Evolutionary conservation across 2,329 filamentous ascomycete genomes (phyloP), one percentile per base, ranked within the genome.

Genomic region (Nigrospora osmanthi): DNA sequence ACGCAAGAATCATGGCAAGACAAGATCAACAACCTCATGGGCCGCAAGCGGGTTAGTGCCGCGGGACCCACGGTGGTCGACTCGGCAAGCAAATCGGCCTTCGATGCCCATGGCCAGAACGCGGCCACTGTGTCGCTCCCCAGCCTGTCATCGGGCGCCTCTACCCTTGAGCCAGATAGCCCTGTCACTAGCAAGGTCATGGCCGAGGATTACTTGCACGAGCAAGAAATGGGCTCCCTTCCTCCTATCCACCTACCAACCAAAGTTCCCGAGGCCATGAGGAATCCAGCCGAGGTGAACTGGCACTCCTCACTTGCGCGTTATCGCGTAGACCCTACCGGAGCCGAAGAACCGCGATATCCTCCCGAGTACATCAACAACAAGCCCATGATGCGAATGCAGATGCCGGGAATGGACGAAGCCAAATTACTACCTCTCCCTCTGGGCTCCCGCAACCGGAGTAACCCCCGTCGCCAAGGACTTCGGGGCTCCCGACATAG

Each of bases 161-260:
- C 46, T 44, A 48, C 57, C 6, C 68, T 57, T 15, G 59, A 62
- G 28, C 69, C 69, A 39, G 64, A 68, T 44, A 67, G 67, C 40
- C 70, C 72, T 30, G 59, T 75, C 16, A 72, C 71, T 14, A 81
- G 80, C 4, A 86, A 83, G 57, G 80, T 80, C 40, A 84, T 88
- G 66, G 84, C 85, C 6, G 85, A 89, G 51, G 83, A 87, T 49
- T 87, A 87, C 52, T 90, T 90, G 52, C 86, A 88, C 58, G 84
- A 89, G 57, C 84, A 87, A 56, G 85, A 89, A 60, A 86, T 86
- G 70, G 85, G 85, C 4, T 89, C 85, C 9, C 65, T 88, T n/a
- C 85, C 85, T 0, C 73, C 77, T 17, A 80, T 89, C 19, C 77
- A 76, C 44, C 66, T 89, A n/a, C 85, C 85, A 9, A 70, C 73